These are phyloP conservation scores for Pseudozyma sp. DNA, from an alignment of 1,284 basidiomycete genomes.

Conservation along the genomic window DNA sequence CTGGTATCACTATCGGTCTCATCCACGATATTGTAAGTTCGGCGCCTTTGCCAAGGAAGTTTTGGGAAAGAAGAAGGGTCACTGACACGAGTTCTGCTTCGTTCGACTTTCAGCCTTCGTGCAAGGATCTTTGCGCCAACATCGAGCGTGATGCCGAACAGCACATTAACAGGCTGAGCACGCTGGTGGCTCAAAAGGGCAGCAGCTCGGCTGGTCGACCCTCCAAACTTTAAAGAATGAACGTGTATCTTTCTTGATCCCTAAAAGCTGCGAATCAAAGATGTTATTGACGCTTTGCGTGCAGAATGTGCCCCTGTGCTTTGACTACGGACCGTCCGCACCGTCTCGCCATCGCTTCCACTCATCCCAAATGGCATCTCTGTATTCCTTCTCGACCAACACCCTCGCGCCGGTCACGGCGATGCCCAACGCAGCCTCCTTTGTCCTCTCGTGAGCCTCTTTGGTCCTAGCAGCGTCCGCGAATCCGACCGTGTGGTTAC, in stretches of 20 bases:
- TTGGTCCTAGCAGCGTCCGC: conserved; percentile 52
- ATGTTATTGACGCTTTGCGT: too few species aligned
- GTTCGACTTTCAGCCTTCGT: conserved; percentile 75
- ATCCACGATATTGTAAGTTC: conserved; percentile 78
- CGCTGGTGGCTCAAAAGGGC: conserved; percentile 39
- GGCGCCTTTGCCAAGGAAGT: not conserved
- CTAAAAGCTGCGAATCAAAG: too few species aligned
- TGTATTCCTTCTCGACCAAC: conserved; percentile 65
- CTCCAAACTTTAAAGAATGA: conserved; percentile 28
- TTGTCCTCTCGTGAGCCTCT: conserved; percentile 62
- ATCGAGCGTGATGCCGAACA: conserved; percentile 84
- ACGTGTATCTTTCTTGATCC: too few species aligned
- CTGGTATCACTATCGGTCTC: conserved; percentile 82
- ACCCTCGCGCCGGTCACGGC: conserved; percentile 67
- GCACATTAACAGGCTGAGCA: conserved; percentile 72
- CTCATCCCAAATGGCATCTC: conserved; percentile 53
- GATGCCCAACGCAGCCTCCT: conserved; percentile 68
- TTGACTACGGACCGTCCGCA: conserved; percentile 32
- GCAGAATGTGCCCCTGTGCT: not conserved
- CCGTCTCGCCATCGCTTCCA: conserved; percentile 47
- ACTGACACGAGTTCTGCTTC: not conserved
- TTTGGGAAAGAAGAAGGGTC: too few species aligned
- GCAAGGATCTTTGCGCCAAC: conserved; percentile 78
- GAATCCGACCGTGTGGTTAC: conserved; percentile 68
- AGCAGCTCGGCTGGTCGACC: conserved; percentile 32